phyloP scores from a whole-genome alignment of 2,329 filamentous ascomycete genomes.

The Penicillium capsulatum region DNA sequence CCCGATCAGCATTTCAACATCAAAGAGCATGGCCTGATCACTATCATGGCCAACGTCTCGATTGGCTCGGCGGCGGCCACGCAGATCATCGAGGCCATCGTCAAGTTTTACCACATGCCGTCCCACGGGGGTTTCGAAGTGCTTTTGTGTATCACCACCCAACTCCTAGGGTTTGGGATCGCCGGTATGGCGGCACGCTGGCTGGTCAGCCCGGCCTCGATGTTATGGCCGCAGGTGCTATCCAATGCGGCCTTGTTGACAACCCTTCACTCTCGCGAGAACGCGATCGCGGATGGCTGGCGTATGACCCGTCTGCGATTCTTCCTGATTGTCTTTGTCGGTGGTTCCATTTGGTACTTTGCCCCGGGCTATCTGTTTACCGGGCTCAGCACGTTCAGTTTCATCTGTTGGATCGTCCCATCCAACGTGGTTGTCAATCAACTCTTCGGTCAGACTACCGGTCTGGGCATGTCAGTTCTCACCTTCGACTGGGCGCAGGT shows the following conservation, averaged over 20 bases:
- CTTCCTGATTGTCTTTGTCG: constrained; percentile 34
- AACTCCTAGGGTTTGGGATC: constrained; percentile 61
- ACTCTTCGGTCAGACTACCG: constrained; percentile 65
- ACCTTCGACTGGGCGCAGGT: constrained; percentile 75
- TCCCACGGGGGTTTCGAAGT: constrained; percentile 59
- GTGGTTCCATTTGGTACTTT: constrained; percentile 36
- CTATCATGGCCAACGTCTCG: constrained; percentile 47
- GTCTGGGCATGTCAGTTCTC: constrained; percentile 63
- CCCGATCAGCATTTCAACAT: constrained; percentile 41
- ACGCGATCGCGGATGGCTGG: constrained; percentile 42
- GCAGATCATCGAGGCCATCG: constrained; percentile 37
- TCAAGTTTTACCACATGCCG: constrained; percentile 54
- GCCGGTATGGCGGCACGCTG: constrained; percentile 58
- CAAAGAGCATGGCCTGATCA: constrained; percentile 43
- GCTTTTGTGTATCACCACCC: constrained; percentile 57
- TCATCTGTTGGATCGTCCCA: constrained; percentile 67
- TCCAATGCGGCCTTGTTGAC: constrained; percentile 48
- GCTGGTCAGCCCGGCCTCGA: constrained; percentile 56
- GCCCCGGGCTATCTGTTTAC: constrained; percentile 63
- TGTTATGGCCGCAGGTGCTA: constrained; percentile 61
- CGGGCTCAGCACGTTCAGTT: constrained; percentile 65
- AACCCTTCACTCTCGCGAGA: constrained; percentile 33
- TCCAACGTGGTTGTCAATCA: constrained; percentile 66
- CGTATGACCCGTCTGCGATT: constrained; percentile 36
- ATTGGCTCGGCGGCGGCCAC: constrained; percentile 43